Conservation (phyloP, 2,329 filamentous ascomycete genomes). For the Beauveria asiatica region DNA sequence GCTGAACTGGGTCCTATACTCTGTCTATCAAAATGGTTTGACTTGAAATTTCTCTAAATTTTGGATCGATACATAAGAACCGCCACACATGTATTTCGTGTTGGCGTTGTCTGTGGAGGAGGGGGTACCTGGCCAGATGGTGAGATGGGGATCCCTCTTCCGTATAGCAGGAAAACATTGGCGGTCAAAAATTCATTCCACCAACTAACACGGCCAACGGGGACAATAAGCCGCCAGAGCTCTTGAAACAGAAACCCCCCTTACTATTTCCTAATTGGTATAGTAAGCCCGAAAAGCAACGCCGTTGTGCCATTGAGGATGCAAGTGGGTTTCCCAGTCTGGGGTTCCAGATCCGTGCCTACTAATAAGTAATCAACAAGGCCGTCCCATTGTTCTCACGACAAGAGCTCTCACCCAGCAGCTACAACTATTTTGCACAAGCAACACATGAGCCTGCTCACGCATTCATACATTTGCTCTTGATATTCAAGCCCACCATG, state of each 20-base stretch:
- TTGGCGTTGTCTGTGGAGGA: neutral
- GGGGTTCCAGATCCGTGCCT: neutral
- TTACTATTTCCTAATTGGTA: neutral
- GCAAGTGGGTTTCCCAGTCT: neutral
- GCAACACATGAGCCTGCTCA: no score
- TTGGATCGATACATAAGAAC: no score
- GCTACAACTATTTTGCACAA: neutral
- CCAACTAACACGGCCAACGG: constrained; percentile 1
- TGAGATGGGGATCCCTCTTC: neutral
- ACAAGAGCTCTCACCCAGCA: neutral
- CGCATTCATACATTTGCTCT: no score
- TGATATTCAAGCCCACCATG: constrained; percentile 8
- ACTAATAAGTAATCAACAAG: no score
- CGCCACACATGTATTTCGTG: no score
- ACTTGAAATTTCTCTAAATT: no score
- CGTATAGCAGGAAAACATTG: neutral
- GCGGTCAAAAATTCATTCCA: neutral
- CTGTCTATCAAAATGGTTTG: no score
- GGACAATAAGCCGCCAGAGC: neutral
- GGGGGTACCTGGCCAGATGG: neutral
- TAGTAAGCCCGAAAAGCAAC: constrained; percentile 5
- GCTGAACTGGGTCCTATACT: no score
- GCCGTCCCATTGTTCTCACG: neutral
- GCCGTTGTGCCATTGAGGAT: neutral
- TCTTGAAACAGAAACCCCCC: neutral